Evolutionary conservation across 768 basidiomycete genomes (phyloP), one percentile per base, ranked within the genome.

Genomic region (Lactarius quietus): DNA sequence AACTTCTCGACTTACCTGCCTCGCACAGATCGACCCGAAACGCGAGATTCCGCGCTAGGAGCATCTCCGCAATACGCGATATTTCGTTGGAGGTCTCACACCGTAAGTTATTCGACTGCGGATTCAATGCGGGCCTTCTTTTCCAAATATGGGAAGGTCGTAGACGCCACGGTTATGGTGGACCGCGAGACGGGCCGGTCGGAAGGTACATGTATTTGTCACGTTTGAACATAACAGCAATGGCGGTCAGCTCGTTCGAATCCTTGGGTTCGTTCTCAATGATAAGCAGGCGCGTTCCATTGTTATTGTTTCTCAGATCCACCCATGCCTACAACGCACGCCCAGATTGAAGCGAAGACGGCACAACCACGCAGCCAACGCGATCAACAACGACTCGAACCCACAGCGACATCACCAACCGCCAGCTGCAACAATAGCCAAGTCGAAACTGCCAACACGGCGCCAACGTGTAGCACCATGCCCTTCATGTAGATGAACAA

Each of bases 161-260:
- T 97, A 72, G 96, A 98, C 97, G 1, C 33, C 8, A 33, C 75
- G 1, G 94, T 99, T 70, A 99, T 98, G 97, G 83, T 97, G 70
- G 97, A 99, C 77, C 89, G 94, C 53, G 94, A 98, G 76, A 95
- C 93, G 3, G 90, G 92, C 28, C 79, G 94, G 56, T 95, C 92
- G 78, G n/a, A 97, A 98, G 75, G 96, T 97, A 15, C 98, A 98
- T 70, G 97, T 95, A 0, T 99, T 99, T 73, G 93, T 98, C 14
- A 96, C 93, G 0, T 96, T 98, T 72, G 90, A 95, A 73, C 90
- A 93, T 67, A 89, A 88, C 20, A 86, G 90, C 69, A 92, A 95
- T 23, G 89, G 93, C 66, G 88, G 88, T 41, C 90, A 95, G 74
- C 86, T 99, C 57, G 90, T 91, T 59, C 92, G 92, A 7, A 92